Evolutionary conservation across 441 rosid species (phyloP).

Genomic region (Gossypium aridum): DNA sequence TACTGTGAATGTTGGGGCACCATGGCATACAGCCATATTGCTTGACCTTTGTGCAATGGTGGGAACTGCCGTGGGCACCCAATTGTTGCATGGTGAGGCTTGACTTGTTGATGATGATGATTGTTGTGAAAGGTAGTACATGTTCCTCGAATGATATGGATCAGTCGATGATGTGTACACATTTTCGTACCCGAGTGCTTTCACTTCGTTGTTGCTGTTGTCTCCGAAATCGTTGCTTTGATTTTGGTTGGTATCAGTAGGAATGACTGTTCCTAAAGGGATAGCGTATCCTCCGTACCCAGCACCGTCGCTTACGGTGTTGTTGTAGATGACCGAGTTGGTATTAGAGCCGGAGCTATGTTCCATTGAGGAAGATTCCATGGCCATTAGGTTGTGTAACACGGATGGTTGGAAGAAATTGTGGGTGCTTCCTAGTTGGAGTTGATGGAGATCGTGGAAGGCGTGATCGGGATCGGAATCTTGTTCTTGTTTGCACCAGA

Average conservation of each 20-base stretch:
- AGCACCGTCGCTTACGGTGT: constrained; percentile 8
- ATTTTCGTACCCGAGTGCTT: constrained; percentile 24
- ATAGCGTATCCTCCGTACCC: constrained; percentile 21
- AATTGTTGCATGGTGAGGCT: constrained; percentile 29
- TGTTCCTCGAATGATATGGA: constrained; percentile 35
- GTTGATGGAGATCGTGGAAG: constrained; percentile 30
- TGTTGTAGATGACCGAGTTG: constrained; percentile 38
- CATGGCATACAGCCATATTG: constrained; percentile 36
- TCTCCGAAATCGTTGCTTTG: constrained; percentile 25
- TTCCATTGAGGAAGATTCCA: constrained; percentile 38
- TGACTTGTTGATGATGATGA: constrained; percentile 20
- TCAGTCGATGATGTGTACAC: constrained; percentile 28
- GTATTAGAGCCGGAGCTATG: constrained; percentile 42
- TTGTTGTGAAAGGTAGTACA: constrained; percentile 37
- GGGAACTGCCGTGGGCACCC: constrained; percentile 52
- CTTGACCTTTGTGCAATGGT: constrained; percentile 30
- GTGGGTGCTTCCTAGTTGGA: constrained; percentile 36
- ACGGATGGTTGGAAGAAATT: constrained; percentile 40
- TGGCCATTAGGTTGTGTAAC: constrained; percentile 34
- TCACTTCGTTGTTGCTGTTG: constrained; percentile 14
- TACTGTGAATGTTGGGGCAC: constrained; percentile 49
- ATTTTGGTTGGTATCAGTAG: constrained; percentile 6
- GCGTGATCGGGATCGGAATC: constrained; percentile 27
- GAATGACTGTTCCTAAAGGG: constrained; percentile 33
- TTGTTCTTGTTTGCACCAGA: constrained; percentile 72